These are phyloP conservation scores for Candida mattraensis DNA, from an alignment of 805 yeast genomes.

Conservation along the genomic window DNA sequence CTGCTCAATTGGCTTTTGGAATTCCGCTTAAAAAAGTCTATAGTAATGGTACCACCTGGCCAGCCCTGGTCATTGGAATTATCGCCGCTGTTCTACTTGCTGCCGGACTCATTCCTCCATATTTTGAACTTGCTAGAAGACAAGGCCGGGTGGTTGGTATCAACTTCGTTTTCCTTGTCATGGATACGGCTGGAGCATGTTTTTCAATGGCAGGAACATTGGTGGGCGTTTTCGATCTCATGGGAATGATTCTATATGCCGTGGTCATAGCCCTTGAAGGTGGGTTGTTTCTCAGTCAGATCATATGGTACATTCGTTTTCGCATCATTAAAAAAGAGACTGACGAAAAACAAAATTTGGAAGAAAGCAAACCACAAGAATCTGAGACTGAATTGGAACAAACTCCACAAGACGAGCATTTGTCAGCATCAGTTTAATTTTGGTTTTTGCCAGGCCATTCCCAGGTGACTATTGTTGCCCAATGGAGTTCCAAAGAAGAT, in stretches of 20 bases:
- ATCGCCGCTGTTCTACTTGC: constrained; percentile 76
- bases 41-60: constrained; percentile 56
- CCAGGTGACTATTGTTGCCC: constrained; percentile 35
- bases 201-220: constrained; percentile 63
- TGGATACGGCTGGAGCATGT: constrained; percentile 81
- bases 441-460: constrained; percentile 26
- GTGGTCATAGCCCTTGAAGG: constrained; percentile 73
- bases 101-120: constrained; percentile 83
- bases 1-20: constrained; percentile 68
- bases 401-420: no score
- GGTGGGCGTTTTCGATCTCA: constrained; percentile 64
- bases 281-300: constrained; percentile 74
- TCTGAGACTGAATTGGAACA: background rate
- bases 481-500: constrained; percentile 24
- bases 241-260: constrained; percentile 77
- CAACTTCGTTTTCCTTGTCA: constrained; percentile 63
- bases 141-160: constrained; percentile 79
- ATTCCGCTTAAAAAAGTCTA: constrained; percentile 61
- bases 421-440: no score
- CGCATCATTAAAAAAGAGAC: constrained; percentile 20
- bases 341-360: constrained; percentile 5
- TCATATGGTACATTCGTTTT: constrained; percentile 63
- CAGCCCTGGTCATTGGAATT: constrained; percentile 75
- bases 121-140: constrained; percentile 77
- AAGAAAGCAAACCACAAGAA: background rate